phyloP scores from a whole-genome alignment of 331 rosid species.

The Acacia concinna region DNA sequence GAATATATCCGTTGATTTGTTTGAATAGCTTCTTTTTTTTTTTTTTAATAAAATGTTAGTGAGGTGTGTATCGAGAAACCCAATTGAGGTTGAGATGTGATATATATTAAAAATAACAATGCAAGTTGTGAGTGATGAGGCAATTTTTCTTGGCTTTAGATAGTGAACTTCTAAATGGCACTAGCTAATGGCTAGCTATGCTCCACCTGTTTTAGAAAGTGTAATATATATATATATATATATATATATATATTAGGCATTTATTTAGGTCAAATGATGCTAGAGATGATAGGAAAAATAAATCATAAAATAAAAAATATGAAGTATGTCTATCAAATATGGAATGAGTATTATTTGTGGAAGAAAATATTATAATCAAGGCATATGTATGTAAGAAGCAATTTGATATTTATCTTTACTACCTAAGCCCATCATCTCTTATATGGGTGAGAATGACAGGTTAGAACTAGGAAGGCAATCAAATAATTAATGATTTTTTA shows the following conservation, averaged over 20 bases:
- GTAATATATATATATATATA: too few species aligned
- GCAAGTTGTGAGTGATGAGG: background rate
- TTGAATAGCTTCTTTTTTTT: too few species aligned
- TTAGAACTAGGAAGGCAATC: slow-evolving; percentile 14
- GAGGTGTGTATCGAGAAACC: background rate
- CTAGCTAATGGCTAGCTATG: background rate
- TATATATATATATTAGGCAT: too few species aligned
- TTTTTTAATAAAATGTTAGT: background rate
- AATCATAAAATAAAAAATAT: background rate
- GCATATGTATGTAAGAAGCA: background rate
- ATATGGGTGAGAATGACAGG: slow-evolving; percentile 33
- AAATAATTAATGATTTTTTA: background rate
- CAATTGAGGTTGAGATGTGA: background rate
- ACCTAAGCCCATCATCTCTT: slow-evolving; percentile 31
- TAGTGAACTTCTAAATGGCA: background rate
- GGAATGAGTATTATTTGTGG: background rate
- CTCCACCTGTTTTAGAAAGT: background rate
- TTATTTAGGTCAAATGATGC: background rate
- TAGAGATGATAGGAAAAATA: background rate
- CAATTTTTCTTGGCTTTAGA: background rate
- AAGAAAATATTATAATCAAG: background rate
- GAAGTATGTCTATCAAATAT: background rate
- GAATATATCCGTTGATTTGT: background rate
- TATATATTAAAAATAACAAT: background rate
- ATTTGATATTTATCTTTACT: slow-evolving; percentile 10